These are phyloP conservation scores for Rhizopus delemar DNA, from an alignment of 371 early-diverging fungal genomes.

Conservation along the genomic window DNA sequence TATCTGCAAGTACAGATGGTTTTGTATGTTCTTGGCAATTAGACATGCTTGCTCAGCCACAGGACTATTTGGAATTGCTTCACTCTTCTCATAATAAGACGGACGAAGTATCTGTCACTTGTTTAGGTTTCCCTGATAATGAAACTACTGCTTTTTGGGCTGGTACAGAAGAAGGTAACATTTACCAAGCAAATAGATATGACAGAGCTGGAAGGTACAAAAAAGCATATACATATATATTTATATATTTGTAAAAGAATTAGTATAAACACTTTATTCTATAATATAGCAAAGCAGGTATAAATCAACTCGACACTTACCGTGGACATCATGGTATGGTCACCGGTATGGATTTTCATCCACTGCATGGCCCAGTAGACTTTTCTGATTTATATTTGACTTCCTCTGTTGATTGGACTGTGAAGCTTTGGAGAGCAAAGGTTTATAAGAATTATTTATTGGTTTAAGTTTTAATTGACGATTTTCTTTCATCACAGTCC, in stretches of 20 bases:
- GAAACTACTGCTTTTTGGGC: constrained; percentile 92
- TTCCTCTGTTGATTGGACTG: constrained; percentile 92
- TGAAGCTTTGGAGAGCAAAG: constrained; percentile 92
- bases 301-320: constrained; percentile 83
- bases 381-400: constrained; percentile 92
- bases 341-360: constrained; percentile 93
- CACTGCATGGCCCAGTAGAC: constrained; percentile 75
- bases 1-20: constrained; percentile 93
- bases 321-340: constrained; percentile 87
- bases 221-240: background rate
- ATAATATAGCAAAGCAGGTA: constrained; percentile 83
- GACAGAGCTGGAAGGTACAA: constrained; percentile 85
- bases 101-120: constrained; percentile 91
- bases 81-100: constrained; percentile 79
- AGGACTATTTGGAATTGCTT: constrained; percentile 81
- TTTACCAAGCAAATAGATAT: constrained; percentile 91
- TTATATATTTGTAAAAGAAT: no score
- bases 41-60: constrained; percentile 95
- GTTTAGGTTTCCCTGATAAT: constrained; percentile 86
- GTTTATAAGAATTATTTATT: constrained; percentile 29
- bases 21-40: constrained; percentile 94
- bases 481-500: constrained; percentile 35
- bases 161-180: constrained; percentile 93
- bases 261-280: background rate
- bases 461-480: no score